Evolutionary conservation across 352 stramenopile genomes (phyloP), one percentile per base, ranked within the genome.

Genomic region (Lagenidium giganteum): DNA sequence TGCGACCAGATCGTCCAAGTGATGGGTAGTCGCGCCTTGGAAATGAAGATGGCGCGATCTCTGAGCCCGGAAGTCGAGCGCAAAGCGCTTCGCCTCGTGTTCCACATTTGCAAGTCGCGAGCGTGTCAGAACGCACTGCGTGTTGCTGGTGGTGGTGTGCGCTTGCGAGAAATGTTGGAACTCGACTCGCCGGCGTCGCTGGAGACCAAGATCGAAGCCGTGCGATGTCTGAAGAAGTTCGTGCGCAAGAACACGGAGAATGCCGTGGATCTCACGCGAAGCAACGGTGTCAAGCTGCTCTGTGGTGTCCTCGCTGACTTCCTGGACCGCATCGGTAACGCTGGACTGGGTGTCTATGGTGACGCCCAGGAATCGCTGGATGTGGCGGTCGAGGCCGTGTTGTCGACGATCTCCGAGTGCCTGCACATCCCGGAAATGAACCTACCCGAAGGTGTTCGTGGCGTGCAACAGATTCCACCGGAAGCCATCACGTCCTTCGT

Each of bases 371-470:
- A 92, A 23, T 68, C 72, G 12, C 62, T 79, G 23, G 70, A 88
- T 32, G 67, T 82, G 0, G 77, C 67, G 17, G 67, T 92, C 20
- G 79, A 89, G 46, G 71, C 75, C 5, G 83, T 88, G 31, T 41
- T 92, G 34, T 83, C 63, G 42, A 89, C 76, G 1, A 71, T 92
- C 11, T 88, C 67, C 32, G 76, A 89, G 35, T 89, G 74, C 28
- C 69, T 92, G 18, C 68, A 87, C 23, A 58, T 86, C 13, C 47
- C 67, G 1, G 72, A 87, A 36, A 31, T 61, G 16, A 17, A 32
- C 25, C 52, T 42, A 58, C 52, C 8, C 23, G 50, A 60, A 42
- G 31, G 57, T 11, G 35, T 62, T 16, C 71, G 70, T 9, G 61
- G 60, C 8, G 57, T 81, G 6, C 49, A 70, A 20, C 69, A 82